Evolutionary conservation across 1,284 basidiomycete genomes (phyloP).

Genomic region (Moesziomyces sp.): DNA sequence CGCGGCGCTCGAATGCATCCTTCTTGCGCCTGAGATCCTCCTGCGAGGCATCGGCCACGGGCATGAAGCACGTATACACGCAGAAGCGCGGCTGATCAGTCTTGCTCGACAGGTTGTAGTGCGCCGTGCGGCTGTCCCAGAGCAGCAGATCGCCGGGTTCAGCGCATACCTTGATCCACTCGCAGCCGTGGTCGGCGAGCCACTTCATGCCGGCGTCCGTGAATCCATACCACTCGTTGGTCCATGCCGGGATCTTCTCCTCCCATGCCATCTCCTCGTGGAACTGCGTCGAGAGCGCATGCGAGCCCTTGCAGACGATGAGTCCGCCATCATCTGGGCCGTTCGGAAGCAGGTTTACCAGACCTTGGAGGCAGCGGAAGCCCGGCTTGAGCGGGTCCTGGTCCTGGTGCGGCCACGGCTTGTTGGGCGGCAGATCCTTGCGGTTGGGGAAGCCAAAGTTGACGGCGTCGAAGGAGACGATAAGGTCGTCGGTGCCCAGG

Average conservation of each 20-base stretch:
- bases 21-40: conserved; percentile 29
- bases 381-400: conserved; percentile 66
- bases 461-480: conserved; percentile 66
- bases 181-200: conserved; percentile 58
- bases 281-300: conserved; percentile 66
- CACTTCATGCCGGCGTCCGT: conserved; percentile 53
- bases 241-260: conserved; percentile 63
- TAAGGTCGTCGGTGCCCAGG: conserved; percentile 69
- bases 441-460: conserved; percentile 17
- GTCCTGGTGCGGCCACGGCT: conserved; percentile 69
- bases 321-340: conserved; percentile 70
- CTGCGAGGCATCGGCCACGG: conserved; percentile 18
- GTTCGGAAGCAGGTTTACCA: conserved; percentile 68
- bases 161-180: conserved; percentile 57
- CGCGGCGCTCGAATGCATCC: conserved; percentile 26
- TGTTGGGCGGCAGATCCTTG: conserved; percentile 42
- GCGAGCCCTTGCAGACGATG: conserved; percentile 68
- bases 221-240: conserved; percentile 65
- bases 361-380: conserved; percentile 69
- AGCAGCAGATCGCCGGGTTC: conserved; percentile 69
- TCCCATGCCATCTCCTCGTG: conserved; percentile 65
- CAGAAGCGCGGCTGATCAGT: conserved; percentile 21
- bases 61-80: conserved; percentile 29
- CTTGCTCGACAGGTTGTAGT: conserved; percentile 29
- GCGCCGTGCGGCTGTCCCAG: conserved; percentile 21